Evolutionary conservation across 2,329 filamentous ascomycete species (phyloP), one percentile per base, ranked within the genome.

Genomic region (Didymella arachidicola): DNA sequence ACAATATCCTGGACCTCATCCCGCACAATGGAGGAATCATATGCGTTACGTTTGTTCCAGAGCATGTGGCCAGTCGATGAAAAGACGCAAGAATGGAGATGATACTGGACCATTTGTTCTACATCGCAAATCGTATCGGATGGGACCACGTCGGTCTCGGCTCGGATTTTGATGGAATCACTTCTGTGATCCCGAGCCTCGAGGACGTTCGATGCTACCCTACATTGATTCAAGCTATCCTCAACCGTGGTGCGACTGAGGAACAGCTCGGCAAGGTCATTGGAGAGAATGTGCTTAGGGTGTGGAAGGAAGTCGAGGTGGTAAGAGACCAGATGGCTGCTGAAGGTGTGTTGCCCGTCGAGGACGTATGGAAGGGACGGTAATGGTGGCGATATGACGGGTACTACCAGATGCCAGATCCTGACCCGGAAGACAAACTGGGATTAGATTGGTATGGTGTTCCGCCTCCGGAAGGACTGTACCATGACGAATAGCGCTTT

Each of bases 131-230:
- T 34, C 79, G 89, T 32, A 91, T 96, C 59, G 93, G 94, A 4
- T 97, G 89, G 67, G 89, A 92, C 38, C 85, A 96, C 73, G 92
- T 97, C 11, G 93, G 93, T 0, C 77, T 97, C 16, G 93, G 93
- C 0, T 92, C 89, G 53, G 93, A 97, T 75, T 96, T 92, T 74
- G 93, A 97, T 72, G 63, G 60, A 1, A 60, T 60, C 10, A 10
- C 12, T n/a, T 18, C 14, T 7, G 53, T 10, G 11, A 12, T 45
- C 0, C 10, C n/a, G 1, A 61, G 56, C 25, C 43, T 63, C 2
- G 61, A 63, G 11, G 63, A 63, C 41, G 61, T 62, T 26, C 41
- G 39, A 4, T 26, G 46, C 25, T 59, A 55, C 42, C 51, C 54
- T n/a, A 30, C 30, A 14, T 25, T 57, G 30, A 52, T 57, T 25